Percentiles rank a stretch among this genome's conserved stretches.
These are phyloP conservation scores for Fonsecaea nubica DNA, from an alignment of 2,329 filamentous ascomycete genomes.

Conservation along the genomic window DNA sequence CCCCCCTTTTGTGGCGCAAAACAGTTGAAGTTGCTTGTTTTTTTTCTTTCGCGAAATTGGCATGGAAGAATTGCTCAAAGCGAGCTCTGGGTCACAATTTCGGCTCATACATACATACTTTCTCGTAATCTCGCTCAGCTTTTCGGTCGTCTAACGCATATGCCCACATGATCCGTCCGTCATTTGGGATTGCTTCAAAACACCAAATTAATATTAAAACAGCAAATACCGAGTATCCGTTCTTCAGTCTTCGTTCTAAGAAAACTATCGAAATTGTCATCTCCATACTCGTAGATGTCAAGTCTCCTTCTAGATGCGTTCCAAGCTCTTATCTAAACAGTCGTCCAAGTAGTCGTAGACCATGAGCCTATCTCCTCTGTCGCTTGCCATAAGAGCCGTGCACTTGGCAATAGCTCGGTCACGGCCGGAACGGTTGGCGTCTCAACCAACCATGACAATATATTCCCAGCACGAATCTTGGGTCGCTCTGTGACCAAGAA, in stretches of 20 bases:
- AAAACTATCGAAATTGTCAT: neutral
- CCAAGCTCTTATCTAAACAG: neutral
- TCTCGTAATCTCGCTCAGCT: neutral
- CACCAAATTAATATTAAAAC: neutral
- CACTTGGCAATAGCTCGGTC: neutral
- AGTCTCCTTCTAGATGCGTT: neutral
- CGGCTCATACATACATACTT: neutral
- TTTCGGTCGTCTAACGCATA: neutral
- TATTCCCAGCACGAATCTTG: neutral
- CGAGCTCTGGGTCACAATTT: neutral
- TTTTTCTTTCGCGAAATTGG: too few species aligned
- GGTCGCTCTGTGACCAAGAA: neutral
- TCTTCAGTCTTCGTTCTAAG: neutral
- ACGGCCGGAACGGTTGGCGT: neutral
- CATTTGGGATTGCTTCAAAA: neutral
- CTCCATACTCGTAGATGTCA: neutral
- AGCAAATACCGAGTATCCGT: neutral
- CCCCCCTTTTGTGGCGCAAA: too few species aligned
- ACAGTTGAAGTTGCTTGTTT: too few species aligned
- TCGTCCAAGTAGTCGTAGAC: neutral
- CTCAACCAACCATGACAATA: neutral
- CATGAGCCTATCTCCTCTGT: neutral
- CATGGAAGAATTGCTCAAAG: neutral
- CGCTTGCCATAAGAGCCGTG: neutral
- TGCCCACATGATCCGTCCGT: conserved; percentile 1